phyloP scores from a whole-genome alignment of 1,284 basidiomycete species.

The Pseudozyma sp. region DNA sequence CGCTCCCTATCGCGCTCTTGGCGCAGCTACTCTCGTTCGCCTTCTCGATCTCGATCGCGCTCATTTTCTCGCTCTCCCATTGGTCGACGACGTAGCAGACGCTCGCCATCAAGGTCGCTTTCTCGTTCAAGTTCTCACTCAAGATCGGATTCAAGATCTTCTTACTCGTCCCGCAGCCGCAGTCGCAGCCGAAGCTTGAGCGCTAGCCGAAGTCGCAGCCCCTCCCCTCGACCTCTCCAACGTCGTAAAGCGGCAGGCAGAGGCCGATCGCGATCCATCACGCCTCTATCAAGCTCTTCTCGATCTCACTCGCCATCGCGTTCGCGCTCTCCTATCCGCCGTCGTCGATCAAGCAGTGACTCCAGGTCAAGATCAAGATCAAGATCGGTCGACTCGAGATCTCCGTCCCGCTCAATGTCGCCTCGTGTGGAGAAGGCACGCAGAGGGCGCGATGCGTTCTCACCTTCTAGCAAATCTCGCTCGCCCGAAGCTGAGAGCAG shows the following conservation, averaged over 20 bases:
- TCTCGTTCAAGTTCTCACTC: slow-evolving; percentile 7
- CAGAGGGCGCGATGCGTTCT: slow-evolving; percentile 16
- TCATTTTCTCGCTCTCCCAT: slow-evolving; percentile 33
- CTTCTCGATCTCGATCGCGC: slow-evolving; percentile 52
- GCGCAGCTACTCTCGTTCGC: slow-evolving; percentile 28
- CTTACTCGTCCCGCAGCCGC: slow-evolving; percentile 10
- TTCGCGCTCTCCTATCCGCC: slow-evolving; percentile 1
- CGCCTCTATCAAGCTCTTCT: slow-evolving; percentile 13
- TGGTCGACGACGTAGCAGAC: not conserved
- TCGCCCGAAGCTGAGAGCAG: not conserved
- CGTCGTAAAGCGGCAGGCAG: not conserved
- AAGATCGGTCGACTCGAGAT: slow-evolving; percentile 8
- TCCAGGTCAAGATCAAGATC: slow-evolving; percentile 9
- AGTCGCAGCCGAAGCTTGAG: slow-evolving; percentile 2
- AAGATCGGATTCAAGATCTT: slow-evolving; percentile 14
- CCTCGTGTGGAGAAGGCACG: not conserved
- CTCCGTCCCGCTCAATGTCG: slow-evolving; percentile 13
- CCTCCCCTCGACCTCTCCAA: not conserved
- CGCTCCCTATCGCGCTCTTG: slow-evolving; percentile 39
- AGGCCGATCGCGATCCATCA: slow-evolving; percentile 14
- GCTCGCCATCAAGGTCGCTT: not conserved
- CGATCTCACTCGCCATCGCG: slow-evolving; percentile 11
- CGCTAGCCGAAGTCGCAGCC: slow-evolving; percentile 10
- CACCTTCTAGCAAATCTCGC: slow-evolving; percentile 7
- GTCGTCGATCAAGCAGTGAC: no score